Evolutionary conservation across 306 rosid species (phyloP), one percentile per base, ranked within the genome.

Genomic region (Cucumis hystrix): DNA sequence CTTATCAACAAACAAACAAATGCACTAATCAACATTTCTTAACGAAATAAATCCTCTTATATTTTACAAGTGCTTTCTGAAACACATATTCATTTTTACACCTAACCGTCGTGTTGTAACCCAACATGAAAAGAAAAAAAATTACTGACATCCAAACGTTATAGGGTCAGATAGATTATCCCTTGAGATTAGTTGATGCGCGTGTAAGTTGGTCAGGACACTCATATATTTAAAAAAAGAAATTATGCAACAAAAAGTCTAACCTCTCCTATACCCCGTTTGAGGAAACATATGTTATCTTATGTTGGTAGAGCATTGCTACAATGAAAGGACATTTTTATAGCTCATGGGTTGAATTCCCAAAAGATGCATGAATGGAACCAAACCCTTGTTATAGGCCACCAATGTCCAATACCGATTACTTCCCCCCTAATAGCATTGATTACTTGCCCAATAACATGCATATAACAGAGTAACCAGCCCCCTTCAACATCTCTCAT

Each of bases 251-350:
- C 37, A 28, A 69, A 69, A 79, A 23, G 67, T 79, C n/a, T 87
- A 91, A 97, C 92, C 87, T 84, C 78, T 76, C 85, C 30, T 28
- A 28, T 28, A 28, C 3, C 2, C 2, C 30, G 3, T 28, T 40
- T 43, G 13, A 43, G 58, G 21, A 54, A 17, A 9, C 21, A 3
- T 8, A 3, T 54, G 58, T 54, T 54, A 17, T 54, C 58, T 54
- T 54, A 17, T 17, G 9, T 54, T 54, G 58, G 21, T 54, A 21
- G 58, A 54, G 58, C 9, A 54, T 54, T 54, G 21, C 58, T 54
- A 54, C 21, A 17, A 17, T 54, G 7, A 54, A 54, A 6, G 4
- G 23, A 18, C 59, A 55, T 7, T 55, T 55, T 55, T 1, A 18
- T 55, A 55, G 7, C 23, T 55, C 21, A 18, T 55, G 23, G 59